phyloP scores from a whole-genome alignment of 75 land plant species.

The Sequoia sempervirens region DNA sequence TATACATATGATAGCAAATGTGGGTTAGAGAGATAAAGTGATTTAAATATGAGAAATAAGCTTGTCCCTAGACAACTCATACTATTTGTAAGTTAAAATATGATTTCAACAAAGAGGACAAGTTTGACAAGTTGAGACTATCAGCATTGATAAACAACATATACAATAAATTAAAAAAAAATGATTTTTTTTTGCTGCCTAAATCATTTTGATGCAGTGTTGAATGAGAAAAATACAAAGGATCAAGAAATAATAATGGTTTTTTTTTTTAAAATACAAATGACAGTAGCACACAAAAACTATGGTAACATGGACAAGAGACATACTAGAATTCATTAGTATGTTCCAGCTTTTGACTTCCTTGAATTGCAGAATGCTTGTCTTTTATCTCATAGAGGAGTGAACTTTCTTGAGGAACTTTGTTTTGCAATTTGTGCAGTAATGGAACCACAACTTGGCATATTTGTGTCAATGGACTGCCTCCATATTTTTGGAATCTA shows the following conservation, averaged over 20 bases:
- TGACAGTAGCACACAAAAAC: not conserved
- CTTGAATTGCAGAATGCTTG: conserved; percentile 54
- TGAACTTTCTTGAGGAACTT: conserved; percentile 35
- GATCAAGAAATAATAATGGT: not conserved
- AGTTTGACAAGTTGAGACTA: not conserved
- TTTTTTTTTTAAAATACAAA: not conserved
- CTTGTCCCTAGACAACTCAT: not conserved
- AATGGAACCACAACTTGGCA: conserved; percentile 81
- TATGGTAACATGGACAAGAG: not conserved
- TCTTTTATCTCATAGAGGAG: conserved; percentile 58
- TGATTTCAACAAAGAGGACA: not conserved
- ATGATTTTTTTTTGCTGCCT: not conserved
- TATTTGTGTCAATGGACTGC: conserved; percentile 73
- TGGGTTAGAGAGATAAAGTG: no score
- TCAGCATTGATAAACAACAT: not conserved
- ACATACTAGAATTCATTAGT: conserved; percentile 57
- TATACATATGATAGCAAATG: no score
- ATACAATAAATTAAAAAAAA: no score
- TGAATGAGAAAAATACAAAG: not conserved
- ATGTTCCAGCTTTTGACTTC: conserved; percentile 76
- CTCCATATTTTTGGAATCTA: conserved; percentile 72
- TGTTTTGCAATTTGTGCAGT: conserved; percentile 35
- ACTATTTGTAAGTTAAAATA: no score
- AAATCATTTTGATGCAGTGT: not conserved
- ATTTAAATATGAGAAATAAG: not conserved